Evolutionary conservation across 345 rosid genomes (phyloP).

Genomic region (Lepidium aucheri): DNA sequence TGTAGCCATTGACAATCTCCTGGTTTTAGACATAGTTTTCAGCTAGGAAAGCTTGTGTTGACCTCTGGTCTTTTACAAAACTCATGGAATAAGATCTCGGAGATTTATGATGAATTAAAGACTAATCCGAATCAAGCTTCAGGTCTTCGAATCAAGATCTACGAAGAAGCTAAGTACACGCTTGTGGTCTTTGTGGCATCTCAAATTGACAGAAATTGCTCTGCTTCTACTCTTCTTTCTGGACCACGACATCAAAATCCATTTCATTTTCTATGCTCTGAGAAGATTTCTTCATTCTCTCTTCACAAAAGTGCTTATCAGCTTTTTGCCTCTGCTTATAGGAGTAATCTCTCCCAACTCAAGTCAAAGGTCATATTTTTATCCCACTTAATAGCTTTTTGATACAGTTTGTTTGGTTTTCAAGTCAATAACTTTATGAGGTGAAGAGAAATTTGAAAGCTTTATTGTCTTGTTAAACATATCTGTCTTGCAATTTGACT

Average conservation of each 20-base stretch:
- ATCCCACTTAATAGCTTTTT: background rate
- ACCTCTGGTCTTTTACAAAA: slow-evolving; percentile 37
- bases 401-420: background rate
- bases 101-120: too few relatives aligned
- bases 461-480: too few relatives aligned
- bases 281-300: slow-evolving; percentile 27
- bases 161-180: background rate
- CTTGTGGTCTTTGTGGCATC: slow-evolving; percentile 34
- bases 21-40: slow-evolving; percentile 32
- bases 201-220: background rate
- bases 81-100: slow-evolving; percentile 33
- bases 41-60: slow-evolving; percentile 40
- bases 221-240: slow-evolving; percentile 22
- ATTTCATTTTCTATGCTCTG: slow-evolving; percentile 40
- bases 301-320: slow-evolving; percentile 30
- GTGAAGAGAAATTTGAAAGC: too few relatives aligned
- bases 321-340: slow-evolving; percentile 28
- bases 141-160: slow-evolving; percentile 1
- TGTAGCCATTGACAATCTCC: slow-evolving; percentile 8
- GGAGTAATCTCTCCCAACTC: slow-evolving; percentile 24
- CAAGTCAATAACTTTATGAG: background rate
- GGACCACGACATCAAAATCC: background rate
- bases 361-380: slow-evolving; percentile 30
- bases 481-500: too few relatives aligned
- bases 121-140: background rate